A percentile compares a stretch with the other conserved stretches of the same genome.
phyloP scores from a whole-genome alignment of 495 filamentous ascomycete species.

The Neurospora sp. region DNA sequence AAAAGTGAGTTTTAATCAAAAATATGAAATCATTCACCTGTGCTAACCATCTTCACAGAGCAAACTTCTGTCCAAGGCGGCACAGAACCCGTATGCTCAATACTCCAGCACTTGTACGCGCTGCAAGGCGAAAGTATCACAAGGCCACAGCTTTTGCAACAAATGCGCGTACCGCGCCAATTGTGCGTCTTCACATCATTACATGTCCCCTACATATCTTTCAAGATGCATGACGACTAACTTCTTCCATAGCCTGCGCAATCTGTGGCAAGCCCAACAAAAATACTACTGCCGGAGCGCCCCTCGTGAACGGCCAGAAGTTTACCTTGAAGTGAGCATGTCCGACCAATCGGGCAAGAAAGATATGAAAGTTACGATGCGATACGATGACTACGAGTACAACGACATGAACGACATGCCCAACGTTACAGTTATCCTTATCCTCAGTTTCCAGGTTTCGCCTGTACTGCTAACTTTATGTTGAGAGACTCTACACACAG shows the following conservation, averaged over 20 bases:
- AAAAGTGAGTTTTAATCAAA: conserved; percentile 30
- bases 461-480: background rate
- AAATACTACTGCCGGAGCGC: conserved; percentile 34
- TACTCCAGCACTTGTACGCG: conserved; percentile 49
- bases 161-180: conserved; percentile 58
- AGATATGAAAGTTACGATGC: background rate
- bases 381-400: background rate
- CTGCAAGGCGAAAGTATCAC: conserved; percentile 58
- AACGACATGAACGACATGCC: background rate
- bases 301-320: conserved; percentile 53
- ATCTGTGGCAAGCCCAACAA: conserved; percentile 57
- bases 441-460: background rate
- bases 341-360: background rate
- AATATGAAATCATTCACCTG: background rate
- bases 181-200: conserved; percentile 29
- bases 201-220: background rate
- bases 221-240: conserved; percentile 9
- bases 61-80: conserved; percentile 57
- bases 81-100: conserved; percentile 60
- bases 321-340: conserved; percentile 50
- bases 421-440: background rate
- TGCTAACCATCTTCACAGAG: conserved; percentile 30
- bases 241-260: conserved; percentile 41
- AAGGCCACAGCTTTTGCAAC: conserved; percentile 54
- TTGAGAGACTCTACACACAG: background rate